phyloP scores from a whole-genome alignment of 805 yeast species.

The Blastobotrys terrestris region DNA sequence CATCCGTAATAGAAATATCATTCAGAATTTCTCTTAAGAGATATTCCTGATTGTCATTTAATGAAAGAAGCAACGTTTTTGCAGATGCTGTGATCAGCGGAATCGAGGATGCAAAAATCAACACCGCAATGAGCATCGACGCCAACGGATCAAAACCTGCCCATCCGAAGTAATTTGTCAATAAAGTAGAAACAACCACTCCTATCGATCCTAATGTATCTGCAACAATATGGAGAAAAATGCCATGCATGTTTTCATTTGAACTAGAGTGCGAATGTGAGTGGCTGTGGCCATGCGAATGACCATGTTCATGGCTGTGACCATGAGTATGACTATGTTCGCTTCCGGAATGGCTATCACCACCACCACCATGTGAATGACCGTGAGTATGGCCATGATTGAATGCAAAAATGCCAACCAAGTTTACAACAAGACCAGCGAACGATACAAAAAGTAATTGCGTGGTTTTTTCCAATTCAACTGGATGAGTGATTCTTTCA shows the following conservation, averaged over 20 bases:
- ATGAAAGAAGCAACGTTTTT: conserved; percentile 57
- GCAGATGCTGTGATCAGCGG: conserved; percentile 84
- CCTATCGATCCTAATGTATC: conserved; percentile 97
- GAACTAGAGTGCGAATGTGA: conserved; percentile 23
- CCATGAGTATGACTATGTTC: conserved; percentile 31
- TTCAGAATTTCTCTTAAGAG: conserved; percentile 57
- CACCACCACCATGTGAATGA: conserved; percentile 36
- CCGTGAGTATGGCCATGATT: conserved; percentile 68
- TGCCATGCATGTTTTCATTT: conserved; percentile 86
- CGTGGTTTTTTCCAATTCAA: conserved; percentile 66
- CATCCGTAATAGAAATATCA: conserved; percentile 64
- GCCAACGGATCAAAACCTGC: conserved; percentile 90
- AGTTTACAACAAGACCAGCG: conserved; percentile 78
- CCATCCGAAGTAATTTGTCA: conserved; percentile 66
- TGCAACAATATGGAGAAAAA: conserved; percentile 87
- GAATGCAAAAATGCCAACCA: conserved; percentile 91
- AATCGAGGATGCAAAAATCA: conserved; percentile 74
- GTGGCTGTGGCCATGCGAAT: conserved; percentile 15
- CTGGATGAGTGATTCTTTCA: conserved; percentile 74
- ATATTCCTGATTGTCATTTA: conserved; percentile 55
- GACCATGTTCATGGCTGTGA: conserved; percentile 22
- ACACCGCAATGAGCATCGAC: conserved; percentile 74
- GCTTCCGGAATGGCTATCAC: conserved; percentile 39
- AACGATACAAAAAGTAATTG: conserved; percentile 81
- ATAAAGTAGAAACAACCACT: conserved; percentile 82